Base-by-base conservation (phyloP, 2,329 filamentous ascomycete species). In the Fusarium brevicatenulatum region DNA sequence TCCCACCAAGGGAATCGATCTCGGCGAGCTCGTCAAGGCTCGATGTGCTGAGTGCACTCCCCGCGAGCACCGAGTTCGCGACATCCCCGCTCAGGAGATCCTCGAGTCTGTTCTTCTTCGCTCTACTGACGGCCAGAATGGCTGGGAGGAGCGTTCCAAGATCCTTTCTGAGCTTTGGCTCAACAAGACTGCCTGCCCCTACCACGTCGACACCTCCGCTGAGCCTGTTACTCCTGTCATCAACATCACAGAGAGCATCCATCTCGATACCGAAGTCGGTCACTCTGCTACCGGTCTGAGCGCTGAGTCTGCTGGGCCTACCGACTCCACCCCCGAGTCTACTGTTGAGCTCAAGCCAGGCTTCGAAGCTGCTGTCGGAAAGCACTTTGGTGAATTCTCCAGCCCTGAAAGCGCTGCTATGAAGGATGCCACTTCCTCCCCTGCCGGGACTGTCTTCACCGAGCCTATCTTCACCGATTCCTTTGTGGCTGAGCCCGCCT, bases 31-130 rank as follows among this genome's bases (percentile, higher is more conserved):
- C 12, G 5, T 16, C 7, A 73, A 75, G 44, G 19, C 69, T 0
- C 70, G 72, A 1, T 78, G 76, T 8, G 50, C 47, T 2, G 23
- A 43, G 4, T 79, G 77, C 43, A 74, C 72, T 5, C 23, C 21
- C 4, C 66, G 69, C 0, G 74, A 78, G 42, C 76, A 74, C 32
- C 47, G 66, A 1, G 37, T 71, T 2, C 70, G 75, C 1, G 64
- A 76, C 4, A 69, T 74, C 2, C 42, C 40, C 1, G 53, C 54
- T 3, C 32, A 53, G 1, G 43, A 78, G 19, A 58, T 77, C 2
- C 46, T 76, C 3, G 69, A 77, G 9, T 76, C 76, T 0, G 18
- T 44, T 0, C 68, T 78, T 1, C 63, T 78, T 2, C 49, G 70
- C n/a, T 49, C 49, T 4, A 16, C 67, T 2, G 18, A 75, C 8